Evolutionary conservation across 2,329 filamentous ascomycete genomes (phyloP), one percentile per base, ranked within the genome.

Genomic region (Nakataea oryzae): DNA sequence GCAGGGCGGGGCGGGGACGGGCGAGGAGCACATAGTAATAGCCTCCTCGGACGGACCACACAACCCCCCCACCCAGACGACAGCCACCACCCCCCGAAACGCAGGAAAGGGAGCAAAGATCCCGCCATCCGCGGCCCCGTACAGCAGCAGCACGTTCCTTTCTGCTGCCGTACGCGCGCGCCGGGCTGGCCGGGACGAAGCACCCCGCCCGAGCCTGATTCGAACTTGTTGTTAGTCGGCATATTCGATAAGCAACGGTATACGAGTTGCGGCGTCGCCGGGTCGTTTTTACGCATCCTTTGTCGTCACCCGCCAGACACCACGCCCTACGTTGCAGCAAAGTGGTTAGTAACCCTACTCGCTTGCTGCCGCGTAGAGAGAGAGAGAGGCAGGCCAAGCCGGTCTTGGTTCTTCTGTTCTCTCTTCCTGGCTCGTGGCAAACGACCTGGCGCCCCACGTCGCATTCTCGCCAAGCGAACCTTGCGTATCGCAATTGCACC

Each of bases 191-290:
- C 34, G 21, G 41, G 41, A n/a, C 21, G 7, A 50, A 50, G 41
- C 41, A 9, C 28, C 56, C n/a, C n/a, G n/a, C n/a, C n/a, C n/a
- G n/a, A n/a, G 9, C 55, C 55, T 34, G 56, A 58, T 32, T 64
- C 63, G 66, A 65, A 63, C 62, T 69, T 68, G 65, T 69, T 74
- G 70, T 71, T 71, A 69, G 68, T 71, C 72, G 72, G 71, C 72
- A 73, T 70, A 68, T 67, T 68, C 70, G 41, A 50, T 50, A n/a
- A n/a, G 17, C 21, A 50, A 17, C 17, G 41, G 21, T 50, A 50
- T n/a, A n/a, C 9, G 21, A 47, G 21, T 9, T 50, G 41, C 41
- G 41, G 41, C 41, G 41, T n/a, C 41, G 41, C 41, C 41, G 41
- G 41, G 41, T 24, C 41, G 5, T 47, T n/a, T n/a, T n/a, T n/a